Evolutionary conservation across 495 filamentous ascomycete genomes (phyloP), one percentile per base, ranked within the genome.

Genomic region (Aspergillus diversus): DNA sequence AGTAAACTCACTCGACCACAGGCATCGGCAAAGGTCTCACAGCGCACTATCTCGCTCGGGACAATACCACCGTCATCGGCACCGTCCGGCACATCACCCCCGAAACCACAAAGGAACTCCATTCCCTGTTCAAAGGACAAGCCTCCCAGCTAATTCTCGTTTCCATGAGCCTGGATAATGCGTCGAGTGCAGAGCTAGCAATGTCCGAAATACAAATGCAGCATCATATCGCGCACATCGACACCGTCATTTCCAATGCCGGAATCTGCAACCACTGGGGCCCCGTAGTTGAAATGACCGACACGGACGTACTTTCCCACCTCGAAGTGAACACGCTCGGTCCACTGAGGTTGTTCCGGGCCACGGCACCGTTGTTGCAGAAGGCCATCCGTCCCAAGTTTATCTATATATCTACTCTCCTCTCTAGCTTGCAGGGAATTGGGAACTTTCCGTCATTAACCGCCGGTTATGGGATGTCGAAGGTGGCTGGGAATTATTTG

Each of bases 241-340:
- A 86, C 65, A 64, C 80, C 7, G 77, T 84, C 27, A 71, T 85
- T 42, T 77, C 82, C 54, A 85, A 84, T 61, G 81, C 83, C 1
- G 82, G 79, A 4, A 66, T 77, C 12, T 70, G 69, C 61, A 58
- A 75, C 27, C 63, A 69, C 57, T 72, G 55, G 57, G 67, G 59
- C 17, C 60, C 64, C 17, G 33, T 69, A 31, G 32, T 55, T 17
- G 57, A 73, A 16, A 71, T 72, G 35, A 64, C 56, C 6, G 67
- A 74, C 21, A 54, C 63, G n/a, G 70, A 73, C 16, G n/a, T 80
- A 46, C 66, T 64, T 31, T 52, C 70, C 11, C 68, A 78, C 55
- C 65, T 80, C 52, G 66, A 78, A 7, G 69, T 80, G 60, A 84
- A 84, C 63, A 66, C 73, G 17, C 61, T 77, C 31, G 75, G 73